Evolutionary conservation across 1,139 yeast genomes (phyloP), one percentile per base, ranked within the genome.

Genomic region (Pichia sp.): DNA sequence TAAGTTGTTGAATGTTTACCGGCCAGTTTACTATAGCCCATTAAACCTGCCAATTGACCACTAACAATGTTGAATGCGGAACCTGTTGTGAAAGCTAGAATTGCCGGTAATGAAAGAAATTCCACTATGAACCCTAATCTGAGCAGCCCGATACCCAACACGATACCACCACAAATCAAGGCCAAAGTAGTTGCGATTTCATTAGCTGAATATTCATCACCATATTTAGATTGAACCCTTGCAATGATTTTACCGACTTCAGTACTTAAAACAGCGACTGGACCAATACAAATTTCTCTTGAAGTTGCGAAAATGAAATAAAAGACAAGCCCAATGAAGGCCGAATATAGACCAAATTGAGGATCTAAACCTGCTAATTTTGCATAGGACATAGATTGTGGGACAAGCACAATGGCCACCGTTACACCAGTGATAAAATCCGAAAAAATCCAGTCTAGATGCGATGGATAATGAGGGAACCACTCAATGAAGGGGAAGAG

Each of bases 301-400:
- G 95, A 85, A 20, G 96, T 89, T 16, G 97, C 97, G 65, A 89
- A 89, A 60, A 89, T 77, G 45, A 95, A 83, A 65, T 89, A 89
- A 48, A 85, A 79, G 62, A 87, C 77, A n/a, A 89, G 95, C 62
- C 97, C 97, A 45, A 89, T 85, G 62, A 89, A 89, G 0, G 95
- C 85, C 25, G 96, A 85, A 67, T 89, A 89, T 45, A 89, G 76
- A 47, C 97, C 97, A 58, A 81, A 88, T 66, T 89, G 84, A 4
- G 96, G 80, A 11, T 81, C 74, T 53, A 89, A 74, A 4, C 86
- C 80, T 5, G 97, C 97, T 55, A 89, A 71, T 62, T 79, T 82
- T 15, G 97, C 97, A 63, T 89, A 89, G 0, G 96, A 88, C 97
- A 89, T 89, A 8, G 92, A 82, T 68, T 89, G 97, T 2, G 97